These are phyloP conservation scores for Scutellaria galericulata DNA, from an alignment of 257 asterid genomes.

Conservation along the genomic window DNA sequence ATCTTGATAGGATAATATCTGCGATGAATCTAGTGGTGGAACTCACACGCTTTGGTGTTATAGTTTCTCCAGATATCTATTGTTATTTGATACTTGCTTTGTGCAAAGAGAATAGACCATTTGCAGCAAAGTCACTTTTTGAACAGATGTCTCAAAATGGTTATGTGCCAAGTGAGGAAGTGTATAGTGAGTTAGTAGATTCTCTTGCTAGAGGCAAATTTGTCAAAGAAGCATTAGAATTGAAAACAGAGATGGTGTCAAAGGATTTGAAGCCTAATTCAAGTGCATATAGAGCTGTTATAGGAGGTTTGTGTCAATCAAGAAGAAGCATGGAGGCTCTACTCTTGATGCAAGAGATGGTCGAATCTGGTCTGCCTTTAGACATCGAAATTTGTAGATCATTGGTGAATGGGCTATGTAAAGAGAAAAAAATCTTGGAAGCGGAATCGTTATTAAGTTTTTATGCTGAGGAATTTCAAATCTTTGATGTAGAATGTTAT, in stretches of 20 bases:
- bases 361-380: conserved; percentile 53
- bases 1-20: conserved; percentile 63
- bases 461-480: conserved; percentile 58
- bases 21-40: conserved; percentile 74
- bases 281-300: conserved; percentile 58
- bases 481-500: conserved; percentile 66
- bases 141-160: conserved; percentile 54
- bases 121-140: conserved; percentile 76
- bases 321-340: conserved; percentile 65
- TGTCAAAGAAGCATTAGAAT: conserved; percentile 58
- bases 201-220: conserved; percentile 64
- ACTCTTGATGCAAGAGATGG: conserved; percentile 69
- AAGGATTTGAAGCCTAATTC: conserved; percentile 54
- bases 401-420: conserved; percentile 63
- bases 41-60: conserved; percentile 59
- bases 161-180: conserved; percentile 50
- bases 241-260: conserved; percentile 58
- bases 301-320: conserved; percentile 63
- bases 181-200: conserved; percentile 56
- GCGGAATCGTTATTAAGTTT: conserved; percentile 55
- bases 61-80: conserved; percentile 60
- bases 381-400: conserved; percentile 65
- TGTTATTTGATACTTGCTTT: conserved; percentile 61
- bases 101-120: conserved; percentile 74
- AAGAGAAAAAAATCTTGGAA: conserved; percentile 46